phyloP scores from a whole-genome alignment of 192 early-diverging fungal genomes.

The Diversispora eburnea region DNA sequence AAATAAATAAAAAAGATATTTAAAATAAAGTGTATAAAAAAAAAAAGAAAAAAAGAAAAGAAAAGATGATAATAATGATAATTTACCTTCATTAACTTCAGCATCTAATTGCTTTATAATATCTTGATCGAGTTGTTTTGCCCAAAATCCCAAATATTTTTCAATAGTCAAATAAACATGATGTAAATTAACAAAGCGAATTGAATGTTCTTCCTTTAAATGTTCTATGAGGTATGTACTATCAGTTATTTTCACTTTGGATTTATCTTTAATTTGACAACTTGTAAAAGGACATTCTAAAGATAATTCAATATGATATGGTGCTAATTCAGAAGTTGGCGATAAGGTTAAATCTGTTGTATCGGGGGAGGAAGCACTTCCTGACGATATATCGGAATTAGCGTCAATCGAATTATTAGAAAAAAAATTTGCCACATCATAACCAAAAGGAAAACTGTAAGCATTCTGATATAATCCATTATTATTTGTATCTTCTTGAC shows the following conservation, averaged over 20 bases:
- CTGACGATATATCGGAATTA: no score
- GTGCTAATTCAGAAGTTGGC: conserved; percentile 32
- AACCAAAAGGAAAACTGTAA: no score
- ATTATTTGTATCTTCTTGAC: no score
- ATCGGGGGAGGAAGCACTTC: no score
- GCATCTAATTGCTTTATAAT: conserved; percentile 30
- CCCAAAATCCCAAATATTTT: conserved; percentile 72
- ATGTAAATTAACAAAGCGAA: conserved; percentile 66
- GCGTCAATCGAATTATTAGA: no score
- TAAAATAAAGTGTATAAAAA: not conserved
- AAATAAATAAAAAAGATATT: conserved; percentile 7
- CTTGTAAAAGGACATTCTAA: conserved; percentile 67
- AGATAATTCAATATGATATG: conserved; percentile 51
- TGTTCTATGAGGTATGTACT: conserved; percentile 65
- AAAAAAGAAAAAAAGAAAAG: not conserved
- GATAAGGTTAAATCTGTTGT: no score
- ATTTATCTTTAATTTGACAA: conserved; percentile 42
- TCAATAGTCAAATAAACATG: conserved; percentile 78
- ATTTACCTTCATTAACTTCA: conserved; percentile 22
- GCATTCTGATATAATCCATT: no score
- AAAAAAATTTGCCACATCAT: no score
- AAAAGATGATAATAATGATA: conserved; percentile 12
- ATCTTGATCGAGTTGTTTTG: conserved; percentile 45
- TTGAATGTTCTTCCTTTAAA: conserved; percentile 57
- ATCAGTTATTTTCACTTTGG: conserved; percentile 49